Evolutionary conservation across 1,284 basidiomycete genomes (phyloP).

Genomic region (Polyporus tsugae): DNA sequence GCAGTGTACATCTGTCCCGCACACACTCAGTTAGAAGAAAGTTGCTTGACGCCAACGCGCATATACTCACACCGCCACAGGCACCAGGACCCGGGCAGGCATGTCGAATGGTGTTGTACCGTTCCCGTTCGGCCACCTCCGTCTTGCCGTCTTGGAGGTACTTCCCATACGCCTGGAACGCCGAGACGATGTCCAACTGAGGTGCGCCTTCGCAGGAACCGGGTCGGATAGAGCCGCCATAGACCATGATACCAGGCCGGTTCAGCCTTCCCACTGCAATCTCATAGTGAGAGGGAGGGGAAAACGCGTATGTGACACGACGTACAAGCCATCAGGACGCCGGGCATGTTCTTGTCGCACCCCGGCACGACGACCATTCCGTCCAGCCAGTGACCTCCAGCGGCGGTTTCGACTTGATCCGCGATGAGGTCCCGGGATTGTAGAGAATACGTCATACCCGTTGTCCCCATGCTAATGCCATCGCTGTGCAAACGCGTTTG

Average conservation of each 20-base stretch:
- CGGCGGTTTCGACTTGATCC: constrained; percentile 95
- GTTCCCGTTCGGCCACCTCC: constrained; percentile 78
- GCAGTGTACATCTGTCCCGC: constrained; percentile 88
- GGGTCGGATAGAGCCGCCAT: constrained; percentile 93
- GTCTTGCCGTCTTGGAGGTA: constrained; percentile 92
- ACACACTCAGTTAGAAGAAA: constrained; percentile 18
- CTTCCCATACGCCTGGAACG: constrained; percentile 95
- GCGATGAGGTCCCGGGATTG: constrained; percentile 98
- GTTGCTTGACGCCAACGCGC: constrained; percentile 36
- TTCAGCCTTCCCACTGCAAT: constrained; percentile 87
- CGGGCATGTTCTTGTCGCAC: constrained; percentile 99
- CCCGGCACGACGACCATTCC: constrained; percentile 97
- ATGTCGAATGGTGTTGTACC: constrained; percentile 88
- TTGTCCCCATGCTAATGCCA: constrained; percentile 97
- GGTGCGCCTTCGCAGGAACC: constrained; percentile 86
- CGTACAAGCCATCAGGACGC: constrained; percentile 92
- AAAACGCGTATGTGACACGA: constrained; percentile 41
- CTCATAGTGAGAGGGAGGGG: constrained; percentile 8
- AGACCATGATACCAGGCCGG: constrained; percentile 95
- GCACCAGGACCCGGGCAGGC: constrained; percentile 96
- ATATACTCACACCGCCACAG: constrained; percentile 86
- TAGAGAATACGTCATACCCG: constrained; percentile 93
- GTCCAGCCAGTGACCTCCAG: constrained; percentile 98
- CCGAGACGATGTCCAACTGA: constrained; percentile 91
- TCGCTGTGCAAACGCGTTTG: constrained; percentile 56